A percentile compares a stretch with the other conserved stretches of the same genome.
Evolutionary conservation across 495 filamentous ascomycete species (phyloP).

Genomic region (Annulohypoxylon nitens): DNA sequence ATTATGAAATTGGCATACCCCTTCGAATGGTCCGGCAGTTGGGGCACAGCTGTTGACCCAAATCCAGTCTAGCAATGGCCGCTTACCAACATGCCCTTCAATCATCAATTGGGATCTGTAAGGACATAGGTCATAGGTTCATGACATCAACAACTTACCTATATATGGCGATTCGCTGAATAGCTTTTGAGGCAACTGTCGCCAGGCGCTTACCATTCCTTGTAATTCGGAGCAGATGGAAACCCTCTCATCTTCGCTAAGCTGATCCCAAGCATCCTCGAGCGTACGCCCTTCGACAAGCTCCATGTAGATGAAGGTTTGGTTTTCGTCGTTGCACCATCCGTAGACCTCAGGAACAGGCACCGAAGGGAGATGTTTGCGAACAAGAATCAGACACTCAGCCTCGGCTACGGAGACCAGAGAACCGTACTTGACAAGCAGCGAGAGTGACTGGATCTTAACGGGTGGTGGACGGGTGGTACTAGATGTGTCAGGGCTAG

Average conservation of each 20-base stretch:
- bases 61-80: not conserved
- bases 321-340: slow-evolving; percentile 57
- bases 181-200: slow-evolving; percentile 52
- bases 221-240: slow-evolving; percentile 55
- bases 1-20: slow-evolving; percentile 60
- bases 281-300: slow-evolving; percentile 58
- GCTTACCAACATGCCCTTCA: slow-evolving; percentile 49
- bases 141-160: slow-evolving; percentile 37
- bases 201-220: slow-evolving; percentile 35
- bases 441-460: slow-evolving; percentile 51
- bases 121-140: slow-evolving; percentile 14
- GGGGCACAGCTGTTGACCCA: slow-evolving; percentile 41
- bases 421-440: slow-evolving; percentile 60
- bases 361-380: slow-evolving; percentile 52
- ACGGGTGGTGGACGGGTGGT: slow-evolving; percentile 24
- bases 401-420: slow-evolving; percentile 58
- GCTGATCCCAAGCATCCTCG: slow-evolving; percentile 53
- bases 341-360: slow-evolving; percentile 65
- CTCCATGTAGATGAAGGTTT: slow-evolving; percentile 65
- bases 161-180: not conserved
- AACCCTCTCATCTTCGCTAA: slow-evolving; percentile 52
- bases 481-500: not conserved
- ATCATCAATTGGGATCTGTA: slow-evolving; percentile 36
- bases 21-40: slow-evolving; percentile 55
- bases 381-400: slow-evolving; percentile 59